Evolutionary conservation across 202 grass and related monocot species (phyloP), one percentile per base, ranked within the genome.

Genomic region (Setaria italica): DNA sequence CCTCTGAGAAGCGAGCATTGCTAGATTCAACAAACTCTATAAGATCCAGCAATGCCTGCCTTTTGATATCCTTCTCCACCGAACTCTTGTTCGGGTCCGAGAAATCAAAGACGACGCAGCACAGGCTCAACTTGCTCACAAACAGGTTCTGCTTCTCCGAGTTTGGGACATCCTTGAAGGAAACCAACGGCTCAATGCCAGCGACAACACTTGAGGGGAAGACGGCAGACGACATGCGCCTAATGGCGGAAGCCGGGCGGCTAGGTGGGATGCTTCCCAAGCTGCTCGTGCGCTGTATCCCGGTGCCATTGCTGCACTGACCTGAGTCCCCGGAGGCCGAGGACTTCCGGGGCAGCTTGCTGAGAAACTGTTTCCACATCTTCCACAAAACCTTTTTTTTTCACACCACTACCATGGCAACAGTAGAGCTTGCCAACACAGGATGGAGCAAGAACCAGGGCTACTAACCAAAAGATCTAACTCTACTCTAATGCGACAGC

Each of bases 311-410:
- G 82, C 82, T 85, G 64, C 90, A 59, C 83, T 82, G 79, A 35
- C 89, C 90, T 9, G 87, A 87, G 58, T 80, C 82, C 47, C 64
- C 85, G 21, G 88, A 85, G 41, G 48, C 80, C 60, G 83, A 72
- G 19, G 91, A 88, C 77, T 97, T 97, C 42, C 92, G 90, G 32
- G 95, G 95, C 29, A 97, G 85, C 85, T 97, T 97, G 83, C 82
- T 90, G 6, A 97, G 89, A 77, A 97, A 79, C 71, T 95, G 92
- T 63, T 97, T 97, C 91, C 92, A 97, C 92, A 97, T 97, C 87
- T 76, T 87, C 1, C 19, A 49, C 43, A 63, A 16, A 58, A 14
- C 16, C 72, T 55, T 34, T 62, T 47, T 60, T 70, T 81, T 50
- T 86, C 85, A 92, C 72, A 39, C 77, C 65, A 45, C 76, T 11